Percentiles rank a stretch among this genome's conserved stretches.
Evolutionary conservation across 331 rosid genomes (phyloP).

Genomic region (Dryas integrifolia): DNA sequence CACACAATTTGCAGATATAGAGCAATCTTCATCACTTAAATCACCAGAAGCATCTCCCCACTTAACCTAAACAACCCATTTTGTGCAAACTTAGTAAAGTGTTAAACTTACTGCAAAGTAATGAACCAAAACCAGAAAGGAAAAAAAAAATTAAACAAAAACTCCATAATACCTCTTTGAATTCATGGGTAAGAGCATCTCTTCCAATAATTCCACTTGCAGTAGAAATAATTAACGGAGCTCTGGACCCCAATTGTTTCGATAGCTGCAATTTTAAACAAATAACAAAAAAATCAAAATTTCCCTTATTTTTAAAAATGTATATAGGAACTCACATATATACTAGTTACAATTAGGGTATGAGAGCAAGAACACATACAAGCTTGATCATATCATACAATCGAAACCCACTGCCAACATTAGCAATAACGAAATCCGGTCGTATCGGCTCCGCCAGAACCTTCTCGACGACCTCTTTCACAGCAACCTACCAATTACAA

Average conservation of each 20-base stretch:
- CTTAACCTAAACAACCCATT: slow-evolving; percentile 23
- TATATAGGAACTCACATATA: no score
- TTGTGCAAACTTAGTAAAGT: neutral
- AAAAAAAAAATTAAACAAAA: neutral
- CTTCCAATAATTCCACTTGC: slow-evolving; percentile 35
- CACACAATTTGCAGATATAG: slow-evolving; percentile 11
- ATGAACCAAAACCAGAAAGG: neutral
- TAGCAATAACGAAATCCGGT: slow-evolving; percentile 36
- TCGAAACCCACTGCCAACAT: slow-evolving; percentile 29
- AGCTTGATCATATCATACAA: slow-evolving; percentile 27
- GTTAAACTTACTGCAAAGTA: neutral
- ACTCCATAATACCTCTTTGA: slow-evolving; percentile 31
- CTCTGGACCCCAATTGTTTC: slow-evolving; percentile 24
- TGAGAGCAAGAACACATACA: slow-evolving; percentile 11
- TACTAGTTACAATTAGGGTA: neutral
- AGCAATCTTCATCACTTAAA: slow-evolving; percentile 25
- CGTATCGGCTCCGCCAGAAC: slow-evolving; percentile 40
- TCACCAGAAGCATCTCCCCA: slow-evolving; percentile 24
- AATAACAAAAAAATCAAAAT: neutral
- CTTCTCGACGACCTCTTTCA: slow-evolving; percentile 30
- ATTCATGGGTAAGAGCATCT: slow-evolving; percentile 29
- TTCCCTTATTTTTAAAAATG: neutral
- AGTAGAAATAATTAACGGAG: slow-evolving; percentile 31
- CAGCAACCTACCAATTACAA: slow-evolving; percentile 28
- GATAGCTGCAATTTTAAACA: slow-evolving; percentile 20